Conservation (phyloP, 495 filamentous ascomycete species). For the Trichoderma asperelloides region DNA sequence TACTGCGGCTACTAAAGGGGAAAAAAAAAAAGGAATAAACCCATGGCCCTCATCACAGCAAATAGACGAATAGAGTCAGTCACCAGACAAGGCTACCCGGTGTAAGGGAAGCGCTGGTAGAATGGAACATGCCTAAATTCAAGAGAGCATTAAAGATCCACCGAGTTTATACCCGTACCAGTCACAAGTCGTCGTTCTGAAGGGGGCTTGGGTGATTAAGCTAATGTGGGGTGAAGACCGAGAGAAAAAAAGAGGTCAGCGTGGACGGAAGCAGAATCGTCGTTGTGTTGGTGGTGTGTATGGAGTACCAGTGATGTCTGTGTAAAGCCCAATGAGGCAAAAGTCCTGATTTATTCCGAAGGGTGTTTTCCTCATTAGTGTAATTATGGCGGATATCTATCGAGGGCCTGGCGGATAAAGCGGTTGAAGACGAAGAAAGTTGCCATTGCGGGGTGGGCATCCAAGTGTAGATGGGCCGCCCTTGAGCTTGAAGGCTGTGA, state of each 20-base stretch:
- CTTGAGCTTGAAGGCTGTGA: too few relatives aligned
- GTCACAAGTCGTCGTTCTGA: neutral
- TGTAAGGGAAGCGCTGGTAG: neutral
- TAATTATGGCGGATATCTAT: too few relatives aligned
- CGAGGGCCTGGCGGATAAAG: too few relatives aligned
- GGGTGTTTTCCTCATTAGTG: neutral
- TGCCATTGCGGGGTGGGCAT: neutral
- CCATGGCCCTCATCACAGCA: too few relatives aligned
- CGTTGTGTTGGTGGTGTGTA: neutral
- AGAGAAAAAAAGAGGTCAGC: neutral
- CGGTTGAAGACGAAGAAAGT: neutral
- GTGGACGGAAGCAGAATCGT: neutral
- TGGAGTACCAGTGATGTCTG: neutral
- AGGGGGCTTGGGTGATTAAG: neutral
- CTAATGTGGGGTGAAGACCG: neutral
- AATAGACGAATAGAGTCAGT: too few relatives aligned
- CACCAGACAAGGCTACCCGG: neutral
- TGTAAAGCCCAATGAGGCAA: neutral
- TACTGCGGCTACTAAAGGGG: too few relatives aligned
- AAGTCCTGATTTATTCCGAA: neutral
- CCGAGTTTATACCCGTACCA: slow-evolving; percentile 3
- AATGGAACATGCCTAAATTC: neutral
- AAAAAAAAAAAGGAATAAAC: too few relatives aligned
- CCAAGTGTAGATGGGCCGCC: too few relatives aligned
- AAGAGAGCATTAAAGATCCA: neutral